Evolutionary conservation across 805 yeast genomes (phyloP), one percentile per base, ranked within the genome.

Genomic region (Candida stauntonica): DNA sequence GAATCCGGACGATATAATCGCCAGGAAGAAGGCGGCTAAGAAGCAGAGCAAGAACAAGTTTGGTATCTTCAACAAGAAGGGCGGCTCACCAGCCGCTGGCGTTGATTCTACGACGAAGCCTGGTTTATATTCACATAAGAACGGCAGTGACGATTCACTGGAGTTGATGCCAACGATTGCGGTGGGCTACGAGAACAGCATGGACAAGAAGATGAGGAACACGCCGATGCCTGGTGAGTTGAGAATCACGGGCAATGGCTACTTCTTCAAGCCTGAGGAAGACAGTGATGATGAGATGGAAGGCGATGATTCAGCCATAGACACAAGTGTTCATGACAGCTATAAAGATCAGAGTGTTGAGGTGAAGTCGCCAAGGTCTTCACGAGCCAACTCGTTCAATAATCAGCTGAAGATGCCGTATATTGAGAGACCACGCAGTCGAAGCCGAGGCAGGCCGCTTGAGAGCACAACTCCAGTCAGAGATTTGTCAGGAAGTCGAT

Each of bases 101-200:
- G n/a, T n/a, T n/a, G n/a, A n/a, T n/a, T n/a, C n/a, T n/a, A n/a
- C n/a, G n/a, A n/a, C n/a, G n/a, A n/a, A n/a, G n/a, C n/a, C n/a
- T n/a, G 8, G 8, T 39, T 8, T 21, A 3, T 52, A 53, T 28
- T 30, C 26, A 4, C 51, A 48, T 24, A 20, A 31, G 5, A 42
- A 42, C 19, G 43, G 33, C 3, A 43, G 52, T 33, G 57, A 44
- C 20, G 59, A 54, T 35, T 31, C 35, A 6, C 21, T 54, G 26
- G 52, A 42, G 17, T 24, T 54, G 23, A 52, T 51, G 57, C 59
- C 59, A 2, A 54, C 59, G 1, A 24, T 54, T 13, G 59, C 59
- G 1, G 48, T 50, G 44, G 59, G 59, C 6, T 53, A 41, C 35
- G 56, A 54, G 35, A 54, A 54, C 32, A 46, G 52, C 9, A 19